Base-by-base conservation (phyloP, 768 basidiomycete genomes). In the Nevesoporus exiguus region DNA sequence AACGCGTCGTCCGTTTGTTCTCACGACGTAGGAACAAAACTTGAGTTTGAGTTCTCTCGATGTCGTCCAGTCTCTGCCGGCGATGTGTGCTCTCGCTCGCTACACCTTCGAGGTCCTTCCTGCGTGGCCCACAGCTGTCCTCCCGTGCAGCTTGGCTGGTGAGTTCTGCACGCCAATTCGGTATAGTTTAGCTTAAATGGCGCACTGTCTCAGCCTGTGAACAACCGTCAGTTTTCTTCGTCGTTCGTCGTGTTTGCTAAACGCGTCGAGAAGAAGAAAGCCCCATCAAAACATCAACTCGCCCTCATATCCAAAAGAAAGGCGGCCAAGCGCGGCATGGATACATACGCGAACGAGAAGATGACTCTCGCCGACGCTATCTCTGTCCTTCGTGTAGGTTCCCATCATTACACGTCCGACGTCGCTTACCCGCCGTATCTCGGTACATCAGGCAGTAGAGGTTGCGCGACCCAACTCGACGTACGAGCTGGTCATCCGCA, bases 401-500 rank as follows among this genome's bases (percentile, higher is more conserved):
- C 30, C 40, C 19, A 15, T 46, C 21, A 19, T 42, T 47, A 42
- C 42, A 29, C 31, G 3, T 49, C 57, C 48, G 14, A 17, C 47
- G 19, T 56, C 25, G 17, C 58, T 51, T 33, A 58, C 21, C 40
- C 13, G 9, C 59, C 42, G 25, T 43, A 25, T 40, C 22, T 10
- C 44, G 51, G 42, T 43, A 60, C 21, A 40, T 10, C 47, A 97
- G 94, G 84, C 94, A 14, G 84, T 93, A 8, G 91, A 94, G 69
- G 86, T 94, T 46, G 78, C 86, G 7, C 82, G 81, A 47, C 88
- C 92, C 5, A 79, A 79, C 49, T 78, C 89, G 5, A 86, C 86
- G 4, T 91, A 90, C 66, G 90, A 93, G 61, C 74, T 98, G 21
- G 83, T 82, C 45, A 76, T 98, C 55, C 86, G 88, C 61, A 93